Evolutionary conservation across 2,329 filamentous ascomycete species (phyloP).

Genomic region (Botrytis pseudocinerea): DNA sequence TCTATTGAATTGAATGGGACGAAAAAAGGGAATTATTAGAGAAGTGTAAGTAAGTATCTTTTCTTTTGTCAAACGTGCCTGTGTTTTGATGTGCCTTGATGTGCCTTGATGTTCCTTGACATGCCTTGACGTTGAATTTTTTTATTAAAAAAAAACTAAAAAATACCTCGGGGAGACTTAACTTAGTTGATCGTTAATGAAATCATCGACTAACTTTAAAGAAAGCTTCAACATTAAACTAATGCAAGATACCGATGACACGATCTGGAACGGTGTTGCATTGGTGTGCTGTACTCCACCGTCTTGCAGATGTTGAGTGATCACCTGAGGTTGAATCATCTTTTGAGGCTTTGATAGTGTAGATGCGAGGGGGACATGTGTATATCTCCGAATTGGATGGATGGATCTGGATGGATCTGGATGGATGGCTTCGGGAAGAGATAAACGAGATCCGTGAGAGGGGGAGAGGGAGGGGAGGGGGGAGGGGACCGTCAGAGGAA

Average conservation of each 20-base stretch:
- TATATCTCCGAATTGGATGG: not conserved
- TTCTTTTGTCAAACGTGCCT: not conserved
- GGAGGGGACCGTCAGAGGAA: too few relatives aligned
- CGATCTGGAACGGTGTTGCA: constrained; percentile 6
- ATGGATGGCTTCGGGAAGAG: not conserved
- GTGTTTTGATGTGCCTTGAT: too few relatives aligned
- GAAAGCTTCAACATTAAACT: constrained; percentile 15
- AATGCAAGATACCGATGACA: constrained; percentile 21
- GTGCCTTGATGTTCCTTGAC: not conserved
- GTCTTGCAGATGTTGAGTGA: constrained; percentile 21
- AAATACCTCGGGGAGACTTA: not conserved
- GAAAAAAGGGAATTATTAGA: not conserved
- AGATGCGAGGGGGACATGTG: too few relatives aligned
- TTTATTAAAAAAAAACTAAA: too few relatives aligned
- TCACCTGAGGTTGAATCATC: constrained; percentile 2
- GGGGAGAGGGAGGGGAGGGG: too few relatives aligned
- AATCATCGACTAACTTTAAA: not conserved
- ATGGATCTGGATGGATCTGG: not conserved
- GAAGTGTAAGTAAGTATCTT: not conserved
- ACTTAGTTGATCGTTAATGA: not conserved
- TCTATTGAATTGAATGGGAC: not conserved
- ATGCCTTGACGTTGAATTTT: not conserved
- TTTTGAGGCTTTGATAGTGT: not conserved
- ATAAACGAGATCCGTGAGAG: not conserved
- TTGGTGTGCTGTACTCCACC: constrained; percentile 8